A percentile compares a stretch with the other conserved stretches of the same genome.
These are phyloP conservation scores for Fusarium euwallaceae DNA, from an alignment of 2,329 filamentous ascomycete species.

Conservation along the genomic window DNA sequence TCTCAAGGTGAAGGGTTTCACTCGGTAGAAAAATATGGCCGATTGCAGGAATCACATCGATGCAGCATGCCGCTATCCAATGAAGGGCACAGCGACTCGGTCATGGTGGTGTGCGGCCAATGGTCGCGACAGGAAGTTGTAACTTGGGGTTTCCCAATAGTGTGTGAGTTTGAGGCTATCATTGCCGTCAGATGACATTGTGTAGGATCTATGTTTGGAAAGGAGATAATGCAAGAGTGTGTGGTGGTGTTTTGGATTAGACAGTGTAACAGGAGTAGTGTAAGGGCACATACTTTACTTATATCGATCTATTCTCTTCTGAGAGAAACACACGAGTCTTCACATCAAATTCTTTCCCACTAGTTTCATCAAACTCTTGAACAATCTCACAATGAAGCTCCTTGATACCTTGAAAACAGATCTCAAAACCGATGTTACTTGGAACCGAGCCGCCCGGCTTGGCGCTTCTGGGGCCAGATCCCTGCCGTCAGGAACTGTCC, in stretches of 20 bases:
- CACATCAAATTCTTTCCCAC: not conserved
- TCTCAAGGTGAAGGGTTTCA: constrained; percentile 17
- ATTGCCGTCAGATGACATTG: constrained; percentile 3
- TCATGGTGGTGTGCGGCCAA: constrained; percentile 28
- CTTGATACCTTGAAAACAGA: constrained; percentile 38
- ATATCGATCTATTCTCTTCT: not conserved
- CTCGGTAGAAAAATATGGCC: constrained; percentile 19
- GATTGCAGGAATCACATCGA: constrained; percentile 1
- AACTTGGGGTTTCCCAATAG: constrained; percentile 1
- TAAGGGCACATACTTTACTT: not conserved
- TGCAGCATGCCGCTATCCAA: constrained; percentile 13
- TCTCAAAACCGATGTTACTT: constrained; percentile 39
- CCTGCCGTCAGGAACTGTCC: constrained; percentile 64
- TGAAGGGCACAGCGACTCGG: constrained; percentile 7
- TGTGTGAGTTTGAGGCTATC: not conserved
- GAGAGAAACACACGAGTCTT: too few relatives aligned
- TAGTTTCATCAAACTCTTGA: not conserved
- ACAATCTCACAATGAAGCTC: constrained; percentile 33
- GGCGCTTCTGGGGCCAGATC: constrained; percentile 37
- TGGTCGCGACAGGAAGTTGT: constrained; percentile 6
- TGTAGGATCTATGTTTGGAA: not conserved
- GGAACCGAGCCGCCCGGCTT: constrained; percentile 40
- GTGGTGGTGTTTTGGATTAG: not conserved
- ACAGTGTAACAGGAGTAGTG: not conserved
- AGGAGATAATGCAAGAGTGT: not conserved